Evolutionary conservation across 495 filamentous ascomycete genomes (phyloP).

Genomic region (Neurospora sp.): DNA sequence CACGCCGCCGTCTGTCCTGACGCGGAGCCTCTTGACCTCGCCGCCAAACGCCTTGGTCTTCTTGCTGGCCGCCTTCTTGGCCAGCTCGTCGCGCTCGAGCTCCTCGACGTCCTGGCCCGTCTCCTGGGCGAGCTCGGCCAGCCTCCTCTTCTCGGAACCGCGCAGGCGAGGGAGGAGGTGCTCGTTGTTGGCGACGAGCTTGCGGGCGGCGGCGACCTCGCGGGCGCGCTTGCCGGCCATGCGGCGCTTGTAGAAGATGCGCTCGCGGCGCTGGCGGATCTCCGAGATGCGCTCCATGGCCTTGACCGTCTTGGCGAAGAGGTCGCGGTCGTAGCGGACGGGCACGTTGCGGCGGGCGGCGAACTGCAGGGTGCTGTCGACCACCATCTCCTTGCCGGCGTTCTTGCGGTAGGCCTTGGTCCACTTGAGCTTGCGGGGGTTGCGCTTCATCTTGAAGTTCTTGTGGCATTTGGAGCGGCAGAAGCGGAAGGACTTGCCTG

Average conservation of each 20-base stretch:
- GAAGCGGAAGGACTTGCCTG: conserved; percentile 56
- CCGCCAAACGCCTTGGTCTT: conserved; percentile 43
- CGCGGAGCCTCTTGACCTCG: conserved; percentile 51
- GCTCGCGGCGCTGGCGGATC: conserved; percentile 73
- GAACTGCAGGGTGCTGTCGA: conserved; percentile 90
- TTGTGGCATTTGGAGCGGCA: conserved; percentile 90
- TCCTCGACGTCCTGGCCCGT: conserved; percentile 46
- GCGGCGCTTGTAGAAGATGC: conserved; percentile 82
- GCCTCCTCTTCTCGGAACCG: conserved; percentile 42
- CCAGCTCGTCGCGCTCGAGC: conserved; percentile 30
- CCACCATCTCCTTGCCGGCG: conserved; percentile 81
- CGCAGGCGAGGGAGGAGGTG: conserved; percentile 66
- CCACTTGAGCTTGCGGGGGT: conserved; percentile 71
- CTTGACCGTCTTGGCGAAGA: conserved; percentile 73
- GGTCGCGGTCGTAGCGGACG: conserved; percentile 86
- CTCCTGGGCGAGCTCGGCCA: conserved; percentile 41
- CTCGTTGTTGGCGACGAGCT: conserved; percentile 48
- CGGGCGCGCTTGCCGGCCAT: conserved; percentile 77
- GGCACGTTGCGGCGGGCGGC: conserved; percentile 87
- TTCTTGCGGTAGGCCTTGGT: conserved; percentile 74
- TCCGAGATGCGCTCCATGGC: conserved; percentile 89
- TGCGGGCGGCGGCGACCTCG: no score
- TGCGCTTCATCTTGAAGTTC: conserved; percentile 98
- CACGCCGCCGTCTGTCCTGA: conserved; percentile 57
- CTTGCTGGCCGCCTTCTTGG: conserved; percentile 18